Conservation (phyloP, 2,329 filamentous ascomycete species). For the Myriosclerotinia curreyana region DNA sequence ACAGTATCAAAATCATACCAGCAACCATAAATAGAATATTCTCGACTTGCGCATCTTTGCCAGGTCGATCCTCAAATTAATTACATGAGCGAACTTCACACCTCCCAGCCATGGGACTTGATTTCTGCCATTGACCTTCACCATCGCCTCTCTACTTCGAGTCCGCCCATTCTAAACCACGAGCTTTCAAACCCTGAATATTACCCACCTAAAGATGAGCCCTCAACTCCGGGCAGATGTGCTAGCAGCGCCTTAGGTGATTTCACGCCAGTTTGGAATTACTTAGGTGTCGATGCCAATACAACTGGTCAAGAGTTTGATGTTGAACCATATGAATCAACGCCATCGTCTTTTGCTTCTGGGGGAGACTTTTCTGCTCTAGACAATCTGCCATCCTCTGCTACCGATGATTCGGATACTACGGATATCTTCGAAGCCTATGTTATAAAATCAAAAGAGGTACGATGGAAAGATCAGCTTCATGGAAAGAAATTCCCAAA, state of each 20-base stretch:
- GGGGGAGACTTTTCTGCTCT: background rate
- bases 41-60: conserved; percentile 5
- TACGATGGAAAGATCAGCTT: conserved; percentile 22
- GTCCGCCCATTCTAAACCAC: background rate
- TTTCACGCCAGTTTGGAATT: conserved; percentile 18
- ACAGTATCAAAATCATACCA: conserved; percentile 2
- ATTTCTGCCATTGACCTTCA: conserved; percentile 21
- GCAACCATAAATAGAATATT: conserved; percentile 2
- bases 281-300: background rate
- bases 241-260: conserved; percentile 5
- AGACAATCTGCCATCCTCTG: background rate
- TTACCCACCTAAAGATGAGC: background rate
- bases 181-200: background rate
- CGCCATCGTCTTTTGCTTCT: conserved; percentile 10
- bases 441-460: conserved; percentile 18
- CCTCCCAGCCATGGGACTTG: conserved; percentile 21
- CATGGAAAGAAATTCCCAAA: background rate
- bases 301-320: background rate
- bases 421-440: background rate
- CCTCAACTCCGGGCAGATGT: background rate
- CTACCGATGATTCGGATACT: conserved; percentile 7
- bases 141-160: conserved; percentile 11
- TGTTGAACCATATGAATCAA: conserved; percentile 4
- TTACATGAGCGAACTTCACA: conserved; percentile 13
- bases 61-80: background rate